Percentiles rank a stretch among this genome's conserved stretches.
Conservation (phyloP, 2,329 filamentous ascomycete genomes). For the Claviceps digitariae region DNA sequence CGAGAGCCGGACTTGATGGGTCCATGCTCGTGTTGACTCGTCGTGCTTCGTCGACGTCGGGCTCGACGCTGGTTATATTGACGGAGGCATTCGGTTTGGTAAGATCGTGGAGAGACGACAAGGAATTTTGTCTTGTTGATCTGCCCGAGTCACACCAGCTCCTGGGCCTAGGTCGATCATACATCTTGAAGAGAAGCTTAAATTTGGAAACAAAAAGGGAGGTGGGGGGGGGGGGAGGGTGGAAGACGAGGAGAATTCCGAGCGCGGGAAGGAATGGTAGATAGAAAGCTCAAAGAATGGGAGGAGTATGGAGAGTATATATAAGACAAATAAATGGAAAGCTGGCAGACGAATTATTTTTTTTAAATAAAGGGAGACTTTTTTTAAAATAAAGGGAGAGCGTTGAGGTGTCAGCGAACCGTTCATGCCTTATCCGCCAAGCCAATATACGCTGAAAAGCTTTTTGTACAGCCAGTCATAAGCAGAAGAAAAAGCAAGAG, state of each 20-base stretch:
- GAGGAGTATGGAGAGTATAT: neutral
- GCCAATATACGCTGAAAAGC: neutral
- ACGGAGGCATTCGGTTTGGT: neutral
- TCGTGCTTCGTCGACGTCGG: neutral
- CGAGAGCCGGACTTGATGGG: neutral
- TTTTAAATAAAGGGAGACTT: neutral
- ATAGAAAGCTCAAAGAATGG: neutral
- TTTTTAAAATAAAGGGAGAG: neutral
- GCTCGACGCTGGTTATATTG: neutral
- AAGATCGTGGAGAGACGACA: neutral
- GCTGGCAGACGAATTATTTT: neutral
- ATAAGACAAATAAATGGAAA: neutral
- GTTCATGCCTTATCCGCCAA: neutral
- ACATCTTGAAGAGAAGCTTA: neutral
- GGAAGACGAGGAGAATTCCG: neutral
- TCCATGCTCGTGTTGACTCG: neutral
- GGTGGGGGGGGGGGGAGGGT: neutral
- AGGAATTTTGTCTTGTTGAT: conserved; percentile 3
- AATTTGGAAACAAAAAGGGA: neutral
- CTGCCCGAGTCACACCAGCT: conserved; percentile 4
- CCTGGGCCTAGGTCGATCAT: neutral
- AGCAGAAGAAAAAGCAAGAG: neutral
- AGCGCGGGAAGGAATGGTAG: neutral
- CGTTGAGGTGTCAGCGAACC: neutral
- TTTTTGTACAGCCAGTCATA: conserved; percentile 3